Base-by-base conservation (phyloP, 805 yeast genomes). In the Martiniozyma abietophila region DNA sequence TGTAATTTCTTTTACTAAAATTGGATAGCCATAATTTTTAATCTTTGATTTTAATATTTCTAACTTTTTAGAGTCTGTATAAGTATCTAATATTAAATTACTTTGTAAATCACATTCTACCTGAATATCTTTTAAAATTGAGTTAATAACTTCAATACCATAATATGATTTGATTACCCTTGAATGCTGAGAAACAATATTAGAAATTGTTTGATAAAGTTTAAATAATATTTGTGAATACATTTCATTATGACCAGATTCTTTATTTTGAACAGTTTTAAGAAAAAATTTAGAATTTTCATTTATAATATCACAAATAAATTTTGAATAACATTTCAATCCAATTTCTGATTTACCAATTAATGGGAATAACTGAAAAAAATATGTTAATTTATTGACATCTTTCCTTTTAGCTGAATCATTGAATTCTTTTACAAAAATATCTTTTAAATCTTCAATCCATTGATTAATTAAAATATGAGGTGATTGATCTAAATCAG, bases 91-190 rank as follows among this genome's bases (percentile, higher is more conserved):
- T 4, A 92, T 81, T 28, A 92, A 63, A 1, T 94, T 94, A 18
- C 89, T 79, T 51, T 92, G 98, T n/a, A 88, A 66, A 51, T 92
- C 98, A 20, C 92, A 78, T 51, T 92, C 98, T 32, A 71, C 64
- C 56, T 89, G 95, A 21, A 92, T 78, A 32, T 72, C 71, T 14
- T 70, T 73, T 45, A 88, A 67, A 8, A 89, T 86, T 22, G 67
- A 67, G 3, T 68, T 59, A 65, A 88, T 76, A 11, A 77, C 76
- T 8, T 59, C 42, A 3, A 61, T 59, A 14, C 89, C 94, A 50
- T 92, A 92, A 50, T 77, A 80, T 31, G 66, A 67, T 27, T 68
- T 71, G 18, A 92, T 85, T 25, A 92, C 69, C 8, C 77, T 79
- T 0, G 92, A 74, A 53, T 92, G 97, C 49, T 86, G 96, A 29